Percentiles rank a stretch among this genome's conserved stretches.
Conservation (phyloP, 495 filamentous ascomycete species). For the Trichoderma asperelloides region DNA sequence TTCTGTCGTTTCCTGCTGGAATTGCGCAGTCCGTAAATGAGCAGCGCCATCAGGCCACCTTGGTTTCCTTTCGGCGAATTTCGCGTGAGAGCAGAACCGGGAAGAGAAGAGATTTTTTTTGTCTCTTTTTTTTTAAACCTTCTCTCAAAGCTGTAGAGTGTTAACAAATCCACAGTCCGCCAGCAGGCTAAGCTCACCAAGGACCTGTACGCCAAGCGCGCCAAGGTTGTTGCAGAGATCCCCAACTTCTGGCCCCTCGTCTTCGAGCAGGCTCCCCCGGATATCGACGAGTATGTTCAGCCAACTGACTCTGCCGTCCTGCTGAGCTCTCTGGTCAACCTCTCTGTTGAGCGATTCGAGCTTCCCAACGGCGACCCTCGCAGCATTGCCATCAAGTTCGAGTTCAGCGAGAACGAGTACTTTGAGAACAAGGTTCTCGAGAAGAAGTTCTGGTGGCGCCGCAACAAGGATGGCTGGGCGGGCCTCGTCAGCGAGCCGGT, state of each 20-base stretch:
- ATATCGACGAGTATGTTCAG: conserved; percentile 78
- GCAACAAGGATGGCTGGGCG: conserved; percentile 52
- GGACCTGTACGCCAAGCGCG: conserved; percentile 64
- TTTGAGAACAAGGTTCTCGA: conserved; percentile 67
- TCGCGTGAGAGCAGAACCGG: no score
- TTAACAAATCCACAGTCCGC: conserved; percentile 36
- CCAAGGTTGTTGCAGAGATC: conserved; percentile 56
- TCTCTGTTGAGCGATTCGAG: conserved; percentile 72
- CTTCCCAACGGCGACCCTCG: conserved; percentile 59
- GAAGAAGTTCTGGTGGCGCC: conserved; percentile 84
- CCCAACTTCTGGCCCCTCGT: conserved; percentile 84
- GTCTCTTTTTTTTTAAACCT: neutral
- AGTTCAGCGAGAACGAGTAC: conserved; percentile 60
- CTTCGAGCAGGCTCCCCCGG: conserved; percentile 69
- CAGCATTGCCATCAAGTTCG: conserved; percentile 51
- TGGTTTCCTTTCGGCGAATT: no score
- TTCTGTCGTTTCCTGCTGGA: no score
- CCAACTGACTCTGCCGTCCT: conserved; percentile 64
- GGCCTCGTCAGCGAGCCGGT: conserved; percentile 81
- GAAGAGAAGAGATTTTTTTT: neutral
- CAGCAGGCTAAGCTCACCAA: conserved; percentile 41
- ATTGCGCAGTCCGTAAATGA: no score
- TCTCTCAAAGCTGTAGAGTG: neutral
- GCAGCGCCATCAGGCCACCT: no score
- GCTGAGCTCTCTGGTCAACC: conserved; percentile 45